phyloP scores from a whole-genome alignment of 108 stramenopile species.

The Skeletonema tropicum region DNA sequence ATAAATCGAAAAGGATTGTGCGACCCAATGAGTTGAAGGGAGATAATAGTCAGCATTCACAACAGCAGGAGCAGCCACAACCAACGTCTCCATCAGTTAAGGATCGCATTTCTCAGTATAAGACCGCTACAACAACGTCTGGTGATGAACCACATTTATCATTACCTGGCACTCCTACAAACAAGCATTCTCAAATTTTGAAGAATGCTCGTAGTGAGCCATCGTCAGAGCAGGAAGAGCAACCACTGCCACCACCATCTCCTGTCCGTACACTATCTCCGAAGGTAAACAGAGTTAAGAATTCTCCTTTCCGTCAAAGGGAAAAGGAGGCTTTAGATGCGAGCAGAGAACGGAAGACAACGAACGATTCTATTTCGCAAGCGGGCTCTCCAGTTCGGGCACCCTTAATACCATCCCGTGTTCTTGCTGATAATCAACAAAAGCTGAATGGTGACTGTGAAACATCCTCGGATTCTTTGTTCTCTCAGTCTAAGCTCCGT shows the following conservation, averaged over 20 bases:
- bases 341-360: conserved; percentile 12
- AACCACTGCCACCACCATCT: background rate
- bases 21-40: conserved; percentile 13
- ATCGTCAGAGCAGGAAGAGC: background rate
- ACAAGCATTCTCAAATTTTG: conserved; percentile 6
- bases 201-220: background rate
- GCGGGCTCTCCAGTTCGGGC: background rate
- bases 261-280: background rate
- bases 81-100: conserved; percentile 17
- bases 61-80: background rate
- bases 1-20: conserved; percentile 47
- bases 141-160: background rate
- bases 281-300: conserved; percentile 5
- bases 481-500: conserved; percentile 48
- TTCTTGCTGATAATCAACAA: background rate
- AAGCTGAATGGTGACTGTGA: conserved; percentile 2
- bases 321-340: background rate
- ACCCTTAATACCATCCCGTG: background rate
- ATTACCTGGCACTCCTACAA: background rate
- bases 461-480: conserved; percentile 35
- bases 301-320: conserved; percentile 11
- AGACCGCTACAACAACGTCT: background rate
- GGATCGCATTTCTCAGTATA: conserved; percentile 34
- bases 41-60: background rate
- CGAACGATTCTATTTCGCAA: conserved; percentile 3